Evolutionary conservation across 2,329 filamentous ascomycete species (phyloP).

Genomic region (Colletotrichum lupini): DNA sequence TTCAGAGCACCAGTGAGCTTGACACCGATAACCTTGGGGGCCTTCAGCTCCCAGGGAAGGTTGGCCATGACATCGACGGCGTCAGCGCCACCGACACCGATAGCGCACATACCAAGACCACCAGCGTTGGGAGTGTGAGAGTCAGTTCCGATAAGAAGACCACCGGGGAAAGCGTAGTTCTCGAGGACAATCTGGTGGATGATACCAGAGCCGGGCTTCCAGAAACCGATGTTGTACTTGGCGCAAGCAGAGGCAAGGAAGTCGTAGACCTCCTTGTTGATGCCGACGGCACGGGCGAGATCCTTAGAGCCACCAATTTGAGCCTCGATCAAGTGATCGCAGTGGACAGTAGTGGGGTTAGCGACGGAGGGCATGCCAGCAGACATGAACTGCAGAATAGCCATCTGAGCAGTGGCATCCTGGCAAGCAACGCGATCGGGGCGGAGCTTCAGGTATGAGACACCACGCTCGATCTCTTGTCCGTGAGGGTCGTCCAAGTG

Average conservation of each 20-base stretch:
- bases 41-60: slow-evolving; percentile 45
- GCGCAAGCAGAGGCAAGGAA: slow-evolving; percentile 93
- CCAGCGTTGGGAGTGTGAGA: slow-evolving; percentile 97
- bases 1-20: slow-evolving; percentile 77
- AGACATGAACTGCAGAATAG: slow-evolving; percentile 36
- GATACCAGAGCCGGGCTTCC: slow-evolving; percentile 97
- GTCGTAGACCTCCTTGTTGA: slow-evolving; percentile 76
- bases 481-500: slow-evolving; percentile 13
- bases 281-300: slow-evolving; percentile 13
- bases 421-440: slow-evolving; percentile 31
- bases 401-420: slow-evolving; percentile 36
- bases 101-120: slow-evolving; percentile 93
- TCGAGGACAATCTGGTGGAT: slow-evolving; percentile 99
- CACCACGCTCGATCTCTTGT: slow-evolving; percentile 8
- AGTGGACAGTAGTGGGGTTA: slow-evolving; percentile 33
- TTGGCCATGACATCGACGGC: slow-evolving; percentile 22
- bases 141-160: slow-evolving; percentile 96
- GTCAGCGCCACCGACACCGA: slow-evolving; percentile 88
- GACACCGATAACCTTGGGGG: slow-evolving; percentile 81
- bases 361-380: slow-evolving; percentile 28
- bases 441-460: slow-evolving; percentile 24
- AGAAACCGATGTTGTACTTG: slow-evolving; percentile 99
- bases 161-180: slow-evolving; percentile 99
- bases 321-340: slow-evolving; percentile 31
- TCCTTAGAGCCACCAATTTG: slow-evolving; percentile 15